Evolutionary conservation across 2,329 filamentous ascomycete genomes (phyloP).

Genomic region (Clonostachys rosea): DNA sequence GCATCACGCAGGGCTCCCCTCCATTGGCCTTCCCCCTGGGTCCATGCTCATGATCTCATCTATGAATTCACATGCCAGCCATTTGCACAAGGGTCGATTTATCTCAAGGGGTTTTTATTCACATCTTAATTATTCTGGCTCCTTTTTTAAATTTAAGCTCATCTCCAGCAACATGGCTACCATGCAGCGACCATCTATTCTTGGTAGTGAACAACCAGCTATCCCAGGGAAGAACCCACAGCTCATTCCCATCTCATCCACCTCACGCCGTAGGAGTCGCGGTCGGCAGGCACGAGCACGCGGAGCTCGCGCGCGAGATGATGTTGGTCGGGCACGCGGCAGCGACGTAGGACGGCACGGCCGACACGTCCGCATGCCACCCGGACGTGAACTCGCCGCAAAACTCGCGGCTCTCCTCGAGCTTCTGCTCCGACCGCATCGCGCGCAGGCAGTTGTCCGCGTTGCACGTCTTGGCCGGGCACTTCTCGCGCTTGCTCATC

Average conservation of each 20-base stretch:
- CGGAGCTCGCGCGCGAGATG: conserved; percentile 12
- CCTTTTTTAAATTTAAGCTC: no score
- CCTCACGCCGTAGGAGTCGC: conserved; percentile 4
- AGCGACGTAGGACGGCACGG: conserved; percentile 9
- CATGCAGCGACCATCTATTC: no score
- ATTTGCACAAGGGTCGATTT: no score
- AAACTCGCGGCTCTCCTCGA: conserved; percentile 12
- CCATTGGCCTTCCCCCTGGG: no score
- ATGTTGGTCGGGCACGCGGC: conserved; percentile 10
- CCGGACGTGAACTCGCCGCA: conserved; percentile 10
- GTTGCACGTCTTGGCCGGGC: conserved; percentile 10
- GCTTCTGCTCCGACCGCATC: conserved; percentile 7
- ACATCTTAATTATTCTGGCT: no score
- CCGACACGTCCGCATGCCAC: conserved; percentile 8
- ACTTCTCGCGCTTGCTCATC: conserved; percentile 7
- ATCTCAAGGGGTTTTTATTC: no score
- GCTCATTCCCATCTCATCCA: not conserved
- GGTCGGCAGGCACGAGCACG: conserved; percentile 13
- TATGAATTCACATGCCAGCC: no score
- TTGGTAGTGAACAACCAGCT: no score
- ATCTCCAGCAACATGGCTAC: no score
- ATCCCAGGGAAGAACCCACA: no score
- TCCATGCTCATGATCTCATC: no score
- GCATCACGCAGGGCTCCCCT: no score
- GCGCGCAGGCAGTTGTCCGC: conserved; percentile 14